A percentile compares a stretch with the other conserved stretches of the same genome.
These are phyloP conservation scores for Cladosporium sphaerospermum DNA, from an alignment of 2,329 filamentous ascomycete species.

Conservation along the genomic window DNA sequence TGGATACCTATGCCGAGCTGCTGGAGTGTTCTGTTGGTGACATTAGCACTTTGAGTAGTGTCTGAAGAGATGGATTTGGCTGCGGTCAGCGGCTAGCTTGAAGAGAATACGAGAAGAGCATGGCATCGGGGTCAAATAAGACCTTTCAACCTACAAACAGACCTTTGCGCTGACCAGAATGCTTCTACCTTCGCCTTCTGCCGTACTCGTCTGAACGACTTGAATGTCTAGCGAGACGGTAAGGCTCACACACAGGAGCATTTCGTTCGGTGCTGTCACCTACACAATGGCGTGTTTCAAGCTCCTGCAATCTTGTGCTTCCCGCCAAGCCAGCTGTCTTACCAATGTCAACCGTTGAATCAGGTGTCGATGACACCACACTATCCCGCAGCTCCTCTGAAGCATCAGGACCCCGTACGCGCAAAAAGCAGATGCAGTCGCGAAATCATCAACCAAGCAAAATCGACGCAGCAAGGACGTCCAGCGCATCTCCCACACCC, in stretches of 20 bases:
- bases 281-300: conserved; percentile 22
- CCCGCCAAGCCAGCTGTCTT: conserved; percentile 14
- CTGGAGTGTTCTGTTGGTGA: conserved; percentile 19
- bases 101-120: conserved; percentile 32
- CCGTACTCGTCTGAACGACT: conserved; percentile 55
- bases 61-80: conserved; percentile 15
- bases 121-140: conserved; percentile 11
- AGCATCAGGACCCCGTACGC: conserved; percentile 22
- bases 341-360: conserved; percentile 5
- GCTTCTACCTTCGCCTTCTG: conserved; percentile 24
- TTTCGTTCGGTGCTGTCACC: conserved; percentile 26
- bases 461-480: conserved; percentile 34
- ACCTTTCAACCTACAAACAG: conserved; percentile 40
- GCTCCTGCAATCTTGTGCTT: conserved; percentile 24
- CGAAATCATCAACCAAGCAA: conserved; percentile 6
- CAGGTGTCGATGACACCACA: neutral
- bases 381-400: neutral
- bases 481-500: conserved; percentile 45
- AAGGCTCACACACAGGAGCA: conserved; percentile 38
- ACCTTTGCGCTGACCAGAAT: conserved; percentile 26
- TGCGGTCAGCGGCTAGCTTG: conserved; percentile 13
- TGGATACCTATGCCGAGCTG: conserved; percentile 27
- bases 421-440: conserved; percentile 9
- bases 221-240: conserved; percentile 50
- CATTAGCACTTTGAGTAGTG: conserved; percentile 30